A percentile compares a stretch with the other conserved stretches of the same genome.
Conservation (phyloP, 1,139 yeast species). For the Suhomyces panamericanus region DNA sequence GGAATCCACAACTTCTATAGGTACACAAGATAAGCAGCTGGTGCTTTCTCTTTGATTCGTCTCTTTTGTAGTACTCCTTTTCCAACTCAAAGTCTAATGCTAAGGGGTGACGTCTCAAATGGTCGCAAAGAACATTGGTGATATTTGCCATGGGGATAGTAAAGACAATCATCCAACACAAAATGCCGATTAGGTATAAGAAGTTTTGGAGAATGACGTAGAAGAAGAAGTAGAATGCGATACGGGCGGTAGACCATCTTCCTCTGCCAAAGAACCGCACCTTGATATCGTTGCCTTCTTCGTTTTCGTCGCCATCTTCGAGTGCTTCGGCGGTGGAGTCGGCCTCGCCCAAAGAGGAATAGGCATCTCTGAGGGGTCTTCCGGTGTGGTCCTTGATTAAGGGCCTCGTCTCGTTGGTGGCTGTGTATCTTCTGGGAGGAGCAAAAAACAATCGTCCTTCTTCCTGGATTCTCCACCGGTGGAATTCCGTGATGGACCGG, state of each 20-base stretch:
- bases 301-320: slow-evolving; percentile 26
- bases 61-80: slow-evolving; percentile 43
- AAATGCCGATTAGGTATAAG: slow-evolving; percentile 50
- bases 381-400: slow-evolving; percentile 48
- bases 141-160: slow-evolving; percentile 92
- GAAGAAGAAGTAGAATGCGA: slow-evolving; percentile 72
- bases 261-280: slow-evolving; percentile 88
- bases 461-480: slow-evolving; percentile 83
- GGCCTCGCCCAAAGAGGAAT: slow-evolving; percentile 30
- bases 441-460: slow-evolving; percentile 72
- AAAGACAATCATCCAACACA: slow-evolving; percentile 83
- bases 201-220: slow-evolving; percentile 73
- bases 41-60: slow-evolving; percentile 26
- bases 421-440: slow-evolving; percentile 53
- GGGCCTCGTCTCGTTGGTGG: slow-evolving; percentile 37
- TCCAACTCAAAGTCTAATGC: slow-evolving; percentile 74
- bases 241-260: slow-evolving; percentile 83
- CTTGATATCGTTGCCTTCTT: slow-evolving; percentile 40
- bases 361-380: slow-evolving; percentile 42
- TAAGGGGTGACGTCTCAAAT: slow-evolving; percentile 85
- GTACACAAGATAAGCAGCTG: slow-evolving; percentile 69
- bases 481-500: slow-evolving; percentile 78
- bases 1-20: slow-evolving; percentile 86
- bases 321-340: slow-evolving; percentile 13
- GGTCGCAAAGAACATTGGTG: slow-evolving; percentile 60